These are phyloP conservation scores for Phaeodactylum tricornutum DNA, from an alignment of 108 stramenopile genomes.

Conservation along the genomic window DNA sequence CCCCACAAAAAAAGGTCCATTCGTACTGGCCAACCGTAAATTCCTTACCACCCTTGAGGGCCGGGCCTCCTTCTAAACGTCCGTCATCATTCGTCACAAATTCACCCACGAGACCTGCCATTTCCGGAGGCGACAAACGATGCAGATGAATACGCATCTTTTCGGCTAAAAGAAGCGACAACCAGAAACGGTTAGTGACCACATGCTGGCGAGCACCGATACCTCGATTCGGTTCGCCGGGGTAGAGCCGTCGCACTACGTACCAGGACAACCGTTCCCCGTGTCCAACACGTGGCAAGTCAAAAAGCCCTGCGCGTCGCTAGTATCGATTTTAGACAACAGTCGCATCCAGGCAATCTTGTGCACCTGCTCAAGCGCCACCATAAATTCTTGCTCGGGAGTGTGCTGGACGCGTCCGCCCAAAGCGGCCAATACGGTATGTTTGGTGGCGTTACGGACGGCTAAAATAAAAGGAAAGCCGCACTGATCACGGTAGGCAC, in stretches of 20 bases:
- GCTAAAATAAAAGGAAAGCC: conserved; percentile 82
- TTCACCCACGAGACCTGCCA: conserved; percentile 34
- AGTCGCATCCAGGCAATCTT: conserved; percentile 92
- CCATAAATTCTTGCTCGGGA: conserved; percentile 44
- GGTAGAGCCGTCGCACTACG: too few species aligned
- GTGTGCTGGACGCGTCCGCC: conserved; percentile 40
- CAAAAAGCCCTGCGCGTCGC: conserved; percentile 60
- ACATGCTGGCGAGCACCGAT: too few species aligned
- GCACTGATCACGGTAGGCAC: conserved; percentile 52
- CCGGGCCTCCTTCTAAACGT: conserved; percentile 61
- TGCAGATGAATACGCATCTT: conserved; percentile 69
- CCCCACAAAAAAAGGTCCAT: conserved; percentile 74
- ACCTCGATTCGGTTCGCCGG: too few species aligned
- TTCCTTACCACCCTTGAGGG: conserved; percentile 48
- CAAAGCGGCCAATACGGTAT: conserved; percentile 64
- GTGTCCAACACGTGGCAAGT: conserved; percentile 88
- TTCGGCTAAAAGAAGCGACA: conserved; percentile 27
- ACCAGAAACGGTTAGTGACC: conserved; percentile 1
- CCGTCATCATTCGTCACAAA: conserved; percentile 81
- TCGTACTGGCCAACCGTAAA: conserved; percentile 72
- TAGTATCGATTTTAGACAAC: conserved; percentile 38
- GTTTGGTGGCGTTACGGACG: conserved; percentile 75
- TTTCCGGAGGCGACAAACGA: conserved; percentile 32
- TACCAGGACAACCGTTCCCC: conserved; percentile 66
- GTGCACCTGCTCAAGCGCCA: conserved; percentile 68